Base-by-base conservation (phyloP, 2,329 filamentous ascomycete species). In the Botrytis medusae region DNA sequence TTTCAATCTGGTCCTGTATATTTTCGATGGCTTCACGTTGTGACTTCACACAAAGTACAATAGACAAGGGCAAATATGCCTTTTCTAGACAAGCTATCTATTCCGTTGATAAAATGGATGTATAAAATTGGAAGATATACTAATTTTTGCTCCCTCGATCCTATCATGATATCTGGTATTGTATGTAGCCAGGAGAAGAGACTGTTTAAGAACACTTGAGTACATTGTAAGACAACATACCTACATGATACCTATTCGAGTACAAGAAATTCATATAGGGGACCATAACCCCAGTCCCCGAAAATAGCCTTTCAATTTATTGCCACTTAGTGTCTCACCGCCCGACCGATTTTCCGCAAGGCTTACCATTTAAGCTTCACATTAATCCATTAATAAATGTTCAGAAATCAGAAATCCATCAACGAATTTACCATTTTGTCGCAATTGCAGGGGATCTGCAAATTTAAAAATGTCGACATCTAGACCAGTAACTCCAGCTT, bases 401-500 rank as follows among this genome's bases (percentile, higher is more conserved):
- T 54, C 25, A 54, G 46, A 44, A 57, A 42, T 34, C 51, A 44
- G 25, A 48, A 60, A 25, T 22, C 64, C 37, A 68, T 57, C 29
- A 68, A 72, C 29, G 10, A 42, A 68, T 72, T 54, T 48, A 60
- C 71, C 29, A 68, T 72, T 72, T 72, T 60, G 22, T 72, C 63
- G 32, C 63, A 59, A 59, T 59, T 61, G 46, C 46, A 46, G 70
- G 16, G 37, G 14, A 46, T 67, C 70, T 72, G 37, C 63, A 42
- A 48, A 37, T 60, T 18, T 37, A 37, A 16, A 48, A 46, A 81
- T 81, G 80, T 75, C 76, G 60, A 77, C 77, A 44, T 79, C 80
- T 51, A 74, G 76, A 62, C 78, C 81, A 62, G 74, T 77, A 46
- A 81, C 79, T 42, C 79, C 80, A 61, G 79, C 77, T 48, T 80